Percentiles rank a stretch among this genome's conserved stretches.
These are phyloP conservation scores for Podospora didyma DNA, from an alignment of 495 filamentous ascomycete species.

Conservation along the genomic window DNA sequence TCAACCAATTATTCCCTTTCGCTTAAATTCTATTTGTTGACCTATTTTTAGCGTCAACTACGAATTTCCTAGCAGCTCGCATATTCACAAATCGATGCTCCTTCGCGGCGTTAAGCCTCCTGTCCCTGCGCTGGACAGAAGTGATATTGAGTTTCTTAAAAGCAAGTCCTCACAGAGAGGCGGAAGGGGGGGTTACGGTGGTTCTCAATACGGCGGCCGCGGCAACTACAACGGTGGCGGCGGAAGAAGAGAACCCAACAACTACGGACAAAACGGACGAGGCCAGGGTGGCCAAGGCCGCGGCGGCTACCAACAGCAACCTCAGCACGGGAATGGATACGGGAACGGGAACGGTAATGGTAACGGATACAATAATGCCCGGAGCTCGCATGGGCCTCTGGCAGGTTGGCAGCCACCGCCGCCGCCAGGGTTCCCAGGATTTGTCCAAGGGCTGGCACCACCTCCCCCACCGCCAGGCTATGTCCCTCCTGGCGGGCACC, in stretches of 20 bases:
- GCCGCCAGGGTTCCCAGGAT: slow-evolving; percentile 40
- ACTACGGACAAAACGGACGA: slow-evolving; percentile 33
- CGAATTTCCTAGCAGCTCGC: slow-evolving; percentile 64
- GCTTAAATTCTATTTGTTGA: slow-evolving; percentile 6
- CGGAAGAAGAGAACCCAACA: slow-evolving; percentile 34
- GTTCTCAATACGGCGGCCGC: slow-evolving; percentile 26
- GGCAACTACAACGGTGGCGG: slow-evolving; percentile 19
- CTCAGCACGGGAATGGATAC: slow-evolving; percentile 17
- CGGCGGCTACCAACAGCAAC: slow-evolving; percentile 18
- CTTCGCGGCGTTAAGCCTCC: slow-evolving; percentile 76
- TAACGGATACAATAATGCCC: slow-evolving; percentile 19
- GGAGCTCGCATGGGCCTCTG: slow-evolving; percentile 31
- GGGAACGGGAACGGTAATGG: slow-evolving; percentile 25
- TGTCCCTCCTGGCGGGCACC: background rate
- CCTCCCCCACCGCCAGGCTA: slow-evolving; percentile 33
- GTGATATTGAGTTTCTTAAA: slow-evolving; percentile 67
- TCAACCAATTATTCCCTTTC: background rate
- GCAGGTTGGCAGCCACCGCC: slow-evolving; percentile 40
- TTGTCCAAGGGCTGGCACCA: slow-evolving; percentile 43
- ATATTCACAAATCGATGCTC: slow-evolving; percentile 90
- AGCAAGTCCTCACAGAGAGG: slow-evolving; percentile 52
- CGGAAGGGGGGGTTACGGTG: slow-evolving; percentile 51
- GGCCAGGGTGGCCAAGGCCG: slow-evolving; percentile 14
- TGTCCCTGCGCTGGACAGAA: slow-evolving; percentile 61
- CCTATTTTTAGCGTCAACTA: slow-evolving; percentile 65